These are phyloP conservation scores for Trifolium fragiferum DNA, from an alignment of 306 rosid species.

Conservation along the genomic window DNA sequence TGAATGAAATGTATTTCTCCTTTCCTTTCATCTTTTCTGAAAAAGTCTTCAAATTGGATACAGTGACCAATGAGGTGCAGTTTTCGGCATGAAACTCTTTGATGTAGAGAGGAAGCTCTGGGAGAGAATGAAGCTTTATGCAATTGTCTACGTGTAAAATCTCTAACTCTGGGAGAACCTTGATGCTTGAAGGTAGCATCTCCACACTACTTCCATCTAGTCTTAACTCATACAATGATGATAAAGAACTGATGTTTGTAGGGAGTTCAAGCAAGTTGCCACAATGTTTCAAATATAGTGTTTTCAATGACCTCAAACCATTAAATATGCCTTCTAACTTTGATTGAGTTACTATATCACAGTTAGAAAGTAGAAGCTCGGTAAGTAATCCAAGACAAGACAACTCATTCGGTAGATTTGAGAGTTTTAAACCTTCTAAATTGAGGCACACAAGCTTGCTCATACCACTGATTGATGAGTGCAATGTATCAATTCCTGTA, in stretches of 20 bases:
- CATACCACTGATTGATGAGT: slow-evolving; percentile 8
- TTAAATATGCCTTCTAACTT: not conserved
- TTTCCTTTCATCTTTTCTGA: not conserved
- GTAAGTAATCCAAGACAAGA: not conserved
- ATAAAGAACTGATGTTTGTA: not conserved
- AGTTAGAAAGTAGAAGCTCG: not conserved
- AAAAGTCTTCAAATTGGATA: not conserved
- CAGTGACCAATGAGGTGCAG: slow-evolving; percentile 37
- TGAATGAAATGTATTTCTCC: not conserved
- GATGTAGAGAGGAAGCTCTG: slow-evolving; percentile 39
- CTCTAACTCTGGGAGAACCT: not conserved
- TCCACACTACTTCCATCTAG: slow-evolving; percentile 31
- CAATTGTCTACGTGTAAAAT: not conserved
- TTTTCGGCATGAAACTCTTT: slow-evolving; percentile 21
- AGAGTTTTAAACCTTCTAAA: not conserved
- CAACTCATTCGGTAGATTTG: slow-evolving; percentile 14
- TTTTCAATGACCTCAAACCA: not conserved
- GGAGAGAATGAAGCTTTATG: slow-evolving; percentile 23
- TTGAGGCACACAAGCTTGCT: not conserved
- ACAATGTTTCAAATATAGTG: not conserved
- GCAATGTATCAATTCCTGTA: not conserved
- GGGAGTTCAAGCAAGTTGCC: too few species aligned
- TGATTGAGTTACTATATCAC: not conserved
- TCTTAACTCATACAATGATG: not conserved
- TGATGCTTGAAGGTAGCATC: slow-evolving; percentile 28